Base-by-base conservation (phyloP, 1,284 basidiomycete genomes). In the Microbotryum intermedium region DNA sequence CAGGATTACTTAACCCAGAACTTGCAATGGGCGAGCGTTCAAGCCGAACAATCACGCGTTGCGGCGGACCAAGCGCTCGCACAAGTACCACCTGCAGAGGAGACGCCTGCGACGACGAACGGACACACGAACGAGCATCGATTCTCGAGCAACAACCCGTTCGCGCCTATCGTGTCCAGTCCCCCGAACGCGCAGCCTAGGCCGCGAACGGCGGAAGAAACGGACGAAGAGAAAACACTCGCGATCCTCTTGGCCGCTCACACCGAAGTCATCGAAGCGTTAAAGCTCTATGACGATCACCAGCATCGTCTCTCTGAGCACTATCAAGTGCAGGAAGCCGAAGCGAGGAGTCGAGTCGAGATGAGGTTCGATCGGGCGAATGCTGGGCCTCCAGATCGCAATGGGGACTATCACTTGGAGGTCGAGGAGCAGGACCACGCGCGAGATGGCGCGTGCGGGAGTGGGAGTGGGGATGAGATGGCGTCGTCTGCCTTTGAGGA, bases 1-100 rank as follows among this genome's bases (percentile, higher is more conserved):
- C 74, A 76, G 54, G 73, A 75, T 42, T 71, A 73, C 16, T 67
- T 78, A 46, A 72, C 72, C 1, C 71, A 72, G 42, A 76, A 77
- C 60, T 74, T 78, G 69, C 73, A 72, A 26, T 78, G 77, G 77
- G 77, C 76, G 1, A 73, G 75, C 56, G 73, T 76, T 0, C 74
- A 77, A 61, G 77, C 77, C 3, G 65, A 67, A n/a, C 64, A 69
- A 59, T 58, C 73, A 23, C 57, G 62, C 56, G 20, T 53, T 10
- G 46, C 57, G 44, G 44, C 57, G 61, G 47, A 58, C 52, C 51
- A 60, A 48, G 26, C 50, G 30, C 25, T 47, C 16, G 46, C 58
- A 13, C 2, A 50, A 3, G 6, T 6, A 4, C n/a, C 43, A 7
- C 26, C 50, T 11, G 29, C 21, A 6, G 60, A 62, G 10, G 59